Evolutionary conservation across 768 basidiomycete species (phyloP), one percentile per base, ranked within the genome.

Genomic region (Suillus ampliporus): DNA sequence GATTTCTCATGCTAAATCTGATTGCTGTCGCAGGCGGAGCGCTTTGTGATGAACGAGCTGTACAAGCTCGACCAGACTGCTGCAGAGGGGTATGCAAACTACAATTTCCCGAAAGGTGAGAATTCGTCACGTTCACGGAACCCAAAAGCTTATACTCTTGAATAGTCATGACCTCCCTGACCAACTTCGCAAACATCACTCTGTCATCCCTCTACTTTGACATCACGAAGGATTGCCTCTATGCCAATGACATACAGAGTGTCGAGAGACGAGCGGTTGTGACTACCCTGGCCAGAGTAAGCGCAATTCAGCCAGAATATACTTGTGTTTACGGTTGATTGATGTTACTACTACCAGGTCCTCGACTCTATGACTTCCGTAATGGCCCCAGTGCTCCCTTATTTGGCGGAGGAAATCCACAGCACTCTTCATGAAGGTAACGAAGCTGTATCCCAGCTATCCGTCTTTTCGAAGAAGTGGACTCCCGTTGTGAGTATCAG

Each of bases 141-240:
- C 5, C 19, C 59, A 6, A 8, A 35, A 19, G 21, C 51, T 74
- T n/a, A 65, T 34, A 37, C 44, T 38, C 21, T 17, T 41, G 38
- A 64, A 43, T 64, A 97, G 94, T 93, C 41, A 83, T 92, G 67
- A 86, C 81, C 59, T 79, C 90, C 10, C 74, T 97, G 14, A 85
- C 83, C 43, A 86, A 89, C 65, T 98, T 97, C 66, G 85, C 88
- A 34, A 94, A 94, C 69, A 82, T 88, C 62, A 92, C 91, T 0
- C 82, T 98, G 23, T 98, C 97, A 0, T 89, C 94, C 0, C 78
- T 97, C 37, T 99, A 98, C 76, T 93, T 98, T 65, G 95, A 96
- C 69, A 88, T 92, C 54, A 92, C 88, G 38, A 97, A 97, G 74
- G 97, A 99, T 74, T 83, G 84, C 50, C 77, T 99, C 11, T 98